Evolutionary conservation across 2,329 filamentous ascomycete species (phyloP).

Genomic region (Colletotrichum somersetense): DNA sequence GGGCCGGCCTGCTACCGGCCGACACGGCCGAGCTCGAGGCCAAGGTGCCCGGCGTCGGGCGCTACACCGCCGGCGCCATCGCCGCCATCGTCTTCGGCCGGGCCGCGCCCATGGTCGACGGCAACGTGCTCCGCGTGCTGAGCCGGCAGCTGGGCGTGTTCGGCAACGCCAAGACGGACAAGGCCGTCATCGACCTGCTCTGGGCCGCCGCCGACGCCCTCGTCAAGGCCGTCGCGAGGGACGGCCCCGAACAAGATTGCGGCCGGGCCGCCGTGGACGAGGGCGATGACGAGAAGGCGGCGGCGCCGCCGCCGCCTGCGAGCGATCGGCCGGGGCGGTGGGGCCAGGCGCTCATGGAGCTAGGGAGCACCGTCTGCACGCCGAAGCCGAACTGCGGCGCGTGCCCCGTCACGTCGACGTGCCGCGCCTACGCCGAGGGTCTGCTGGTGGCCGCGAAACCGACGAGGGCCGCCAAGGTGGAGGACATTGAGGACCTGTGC

Average conservation of each 20-base stretch:
- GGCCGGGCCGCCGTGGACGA: slow-evolving; percentile 25
- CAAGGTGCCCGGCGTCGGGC: slow-evolving; percentile 69
- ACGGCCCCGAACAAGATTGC: slow-evolving; percentile 46
- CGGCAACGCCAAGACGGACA: slow-evolving; percentile 69
- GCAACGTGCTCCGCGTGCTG: slow-evolving; percentile 72
- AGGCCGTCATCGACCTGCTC: slow-evolving; percentile 62
- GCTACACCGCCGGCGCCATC: slow-evolving; percentile 73
- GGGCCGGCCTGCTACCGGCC: slow-evolving; percentile 64
- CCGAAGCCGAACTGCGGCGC: slow-evolving; percentile 68
- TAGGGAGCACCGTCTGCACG: slow-evolving; percentile 72
- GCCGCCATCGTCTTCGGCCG: slow-evolving; percentile 72
- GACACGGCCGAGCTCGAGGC: slow-evolving; percentile 60
- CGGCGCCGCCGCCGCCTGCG: slow-evolving; percentile 35
- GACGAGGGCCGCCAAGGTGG: slow-evolving; percentile 41
- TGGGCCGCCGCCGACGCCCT: slow-evolving; percentile 71
- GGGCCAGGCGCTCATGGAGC: slow-evolving; percentile 76
- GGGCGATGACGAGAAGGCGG: slow-evolving; percentile 40
- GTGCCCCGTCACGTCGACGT: slow-evolving; percentile 65
- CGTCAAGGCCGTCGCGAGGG: slow-evolving; percentile 63
- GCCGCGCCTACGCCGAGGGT: slow-evolving; percentile 65
- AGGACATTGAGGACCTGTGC: slow-evolving; percentile 66
- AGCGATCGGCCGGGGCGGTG: slow-evolving; percentile 69
- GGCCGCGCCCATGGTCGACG: slow-evolving; percentile 72
- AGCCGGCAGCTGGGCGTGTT: slow-evolving; percentile 70
- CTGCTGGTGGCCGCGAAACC: slow-evolving; percentile 47